Percentiles rank a stretch among this genome's conserved stretches.
phyloP scores from a whole-genome alignment of 2,329 filamentous ascomycete species.

The Colletotrichum graminicola region DNA sequence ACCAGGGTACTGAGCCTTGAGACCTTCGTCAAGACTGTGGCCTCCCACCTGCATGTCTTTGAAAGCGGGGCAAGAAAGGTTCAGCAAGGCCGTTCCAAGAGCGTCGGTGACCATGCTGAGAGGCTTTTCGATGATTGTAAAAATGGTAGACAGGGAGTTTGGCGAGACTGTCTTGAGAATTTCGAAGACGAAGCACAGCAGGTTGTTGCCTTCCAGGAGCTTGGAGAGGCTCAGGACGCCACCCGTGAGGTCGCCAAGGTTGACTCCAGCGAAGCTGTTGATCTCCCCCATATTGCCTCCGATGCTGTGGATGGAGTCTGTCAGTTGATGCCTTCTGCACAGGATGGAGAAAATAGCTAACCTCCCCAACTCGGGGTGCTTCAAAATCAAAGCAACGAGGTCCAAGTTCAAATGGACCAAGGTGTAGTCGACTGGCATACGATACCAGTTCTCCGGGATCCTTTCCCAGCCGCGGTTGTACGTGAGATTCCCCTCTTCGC shows the following conservation, averaged over 20 bases:
- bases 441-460: conserved; percentile 66
- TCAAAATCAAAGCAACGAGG: conserved; percentile 51
- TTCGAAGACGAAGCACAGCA: conserved; percentile 56
- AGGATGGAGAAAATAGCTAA: neutral
- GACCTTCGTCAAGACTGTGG: conserved; percentile 32
- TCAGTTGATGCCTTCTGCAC: neutral
- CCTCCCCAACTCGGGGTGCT: conserved; percentile 56
- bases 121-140: conserved; percentile 49
- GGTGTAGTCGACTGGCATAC: conserved; percentile 58
- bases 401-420: conserved; percentile 57
- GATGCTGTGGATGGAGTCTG: conserved; percentile 48
- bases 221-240: conserved; percentile 58
- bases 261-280: conserved; percentile 63
- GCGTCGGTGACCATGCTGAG: conserved; percentile 51
- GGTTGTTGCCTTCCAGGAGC: conserved; percentile 61
- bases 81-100: conserved; percentile 47
- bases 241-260: conserved; percentile 56
- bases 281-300: conserved; percentile 65
- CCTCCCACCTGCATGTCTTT: conserved; percentile 48
- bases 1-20: conserved; percentile 27
- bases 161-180: conserved; percentile 55
- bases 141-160: conserved; percentile 55
- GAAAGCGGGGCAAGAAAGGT: conserved; percentile 48
- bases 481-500: conserved; percentile 53
- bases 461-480: conserved; percentile 63